Conservation (phyloP, 352 stramenopile genomes). For the Globisporangium paddicum region DNA sequence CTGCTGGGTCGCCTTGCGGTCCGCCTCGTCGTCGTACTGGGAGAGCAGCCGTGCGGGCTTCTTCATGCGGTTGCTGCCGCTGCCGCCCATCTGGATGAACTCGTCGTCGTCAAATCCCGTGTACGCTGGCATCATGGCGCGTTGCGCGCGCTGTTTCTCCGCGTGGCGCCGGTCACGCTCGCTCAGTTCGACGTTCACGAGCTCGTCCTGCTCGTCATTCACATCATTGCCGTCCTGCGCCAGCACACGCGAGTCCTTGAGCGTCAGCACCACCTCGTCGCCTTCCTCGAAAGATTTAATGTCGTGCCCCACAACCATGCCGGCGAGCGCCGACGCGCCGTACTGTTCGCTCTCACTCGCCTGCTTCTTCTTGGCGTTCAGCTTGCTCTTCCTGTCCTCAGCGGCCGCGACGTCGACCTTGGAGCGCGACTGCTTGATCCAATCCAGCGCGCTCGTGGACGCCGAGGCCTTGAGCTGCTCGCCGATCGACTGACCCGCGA, state of each 20-base stretch:
- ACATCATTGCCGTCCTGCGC: constrained; percentile 76
- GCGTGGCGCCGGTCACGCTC: constrained; percentile 57
- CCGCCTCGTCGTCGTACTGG: constrained; percentile 89
- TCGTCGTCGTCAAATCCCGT: constrained; percentile 96
- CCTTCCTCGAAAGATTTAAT: constrained; percentile 86
- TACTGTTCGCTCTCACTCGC: constrained; percentile 31
- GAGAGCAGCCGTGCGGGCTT: constrained; percentile 51
- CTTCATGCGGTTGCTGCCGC: constrained; percentile 17
- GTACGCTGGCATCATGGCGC: constrained; percentile 83
- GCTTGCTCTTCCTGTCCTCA: background rate
- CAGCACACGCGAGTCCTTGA: constrained; percentile 90
- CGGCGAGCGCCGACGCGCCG: constrained; percentile 67
- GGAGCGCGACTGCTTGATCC: constrained; percentile 56
- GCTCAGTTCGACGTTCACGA: constrained; percentile 83
- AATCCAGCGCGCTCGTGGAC: constrained; percentile 43
- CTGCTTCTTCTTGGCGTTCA: constrained; percentile 16
- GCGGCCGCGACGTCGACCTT: constrained; percentile 11
- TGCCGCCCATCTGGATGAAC: constrained; percentile 85
- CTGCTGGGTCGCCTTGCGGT: constrained; percentile 30
- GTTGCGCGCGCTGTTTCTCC: constrained; percentile 35
- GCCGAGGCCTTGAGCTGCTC: constrained; percentile 50
- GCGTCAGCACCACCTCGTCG: constrained; percentile 91
- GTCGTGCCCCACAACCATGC: constrained; percentile 90
- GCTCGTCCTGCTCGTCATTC: constrained; percentile 72
- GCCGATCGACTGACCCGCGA: constrained; percentile 67